Conservation (phyloP, 345 rosid species). For the Arabis hirsuta region DNA sequence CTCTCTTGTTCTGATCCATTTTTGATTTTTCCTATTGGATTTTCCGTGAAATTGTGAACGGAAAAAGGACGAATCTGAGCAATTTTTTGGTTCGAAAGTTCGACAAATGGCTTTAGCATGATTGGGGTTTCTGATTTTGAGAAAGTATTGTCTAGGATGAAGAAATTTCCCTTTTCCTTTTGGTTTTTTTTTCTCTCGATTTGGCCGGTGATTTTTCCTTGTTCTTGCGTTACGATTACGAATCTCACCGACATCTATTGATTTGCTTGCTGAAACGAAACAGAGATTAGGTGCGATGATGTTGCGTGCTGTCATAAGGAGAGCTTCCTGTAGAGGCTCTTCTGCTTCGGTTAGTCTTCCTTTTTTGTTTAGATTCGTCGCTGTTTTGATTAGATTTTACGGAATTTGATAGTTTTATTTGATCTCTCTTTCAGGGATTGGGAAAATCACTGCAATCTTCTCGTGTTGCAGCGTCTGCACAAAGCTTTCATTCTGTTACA, state of each 20-base stretch:
- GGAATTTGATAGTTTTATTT: background rate
- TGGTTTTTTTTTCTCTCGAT: background rate
- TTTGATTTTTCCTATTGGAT: background rate
- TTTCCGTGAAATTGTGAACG: background rate
- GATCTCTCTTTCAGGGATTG: conserved; percentile 49
- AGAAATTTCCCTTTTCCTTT: background rate
- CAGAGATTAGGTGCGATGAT: conserved; percentile 48
- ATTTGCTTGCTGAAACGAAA: background rate
- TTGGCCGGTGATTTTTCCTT: background rate
- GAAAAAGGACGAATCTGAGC: conserved; percentile 28
- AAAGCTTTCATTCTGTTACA: conserved; percentile 49
- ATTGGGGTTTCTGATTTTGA: conserved; percentile 23
- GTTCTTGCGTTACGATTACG: background rate
- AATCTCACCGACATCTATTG: conserved; percentile 33
- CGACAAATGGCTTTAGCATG: conserved; percentile 15
- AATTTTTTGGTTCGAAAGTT: conserved; percentile 1
- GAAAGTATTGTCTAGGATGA: conserved; percentile 1
- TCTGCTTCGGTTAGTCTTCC: conserved; percentile 49
- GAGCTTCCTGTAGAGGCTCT: conserved; percentile 51
- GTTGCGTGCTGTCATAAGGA: conserved; percentile 53
- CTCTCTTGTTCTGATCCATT: conserved; percentile 6
- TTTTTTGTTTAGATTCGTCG: background rate
- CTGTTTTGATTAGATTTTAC: background rate
- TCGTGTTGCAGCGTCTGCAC: conserved; percentile 49
- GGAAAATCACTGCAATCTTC: conserved; percentile 47